Evolutionary conservation across 2,329 filamentous ascomycete species (phyloP), one percentile per base, ranked within the genome.

Genomic region (Cryphonectria parasitica): DNA sequence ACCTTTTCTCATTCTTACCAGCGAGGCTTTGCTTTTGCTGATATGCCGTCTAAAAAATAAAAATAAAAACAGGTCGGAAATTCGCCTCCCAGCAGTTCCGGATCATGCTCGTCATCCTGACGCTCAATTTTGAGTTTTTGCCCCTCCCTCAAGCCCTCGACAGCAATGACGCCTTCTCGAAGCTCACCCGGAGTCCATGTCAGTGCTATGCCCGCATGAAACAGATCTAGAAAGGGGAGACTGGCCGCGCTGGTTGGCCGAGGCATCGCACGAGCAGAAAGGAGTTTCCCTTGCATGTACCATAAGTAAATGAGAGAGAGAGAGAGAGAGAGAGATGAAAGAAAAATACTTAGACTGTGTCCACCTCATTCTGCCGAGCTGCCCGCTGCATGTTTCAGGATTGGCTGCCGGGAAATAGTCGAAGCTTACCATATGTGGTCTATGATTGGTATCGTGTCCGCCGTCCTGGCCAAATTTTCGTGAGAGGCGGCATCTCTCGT

Each of bases 81-180:
- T 73, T 77, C 31, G 76, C 75, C 1, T 70, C 70, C 63, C 71
- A 74, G 67, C 74, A 77, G 34, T 68, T 76, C 8, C 71, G 70
- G 17, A 75, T 76, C 25, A 66, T 77, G 43, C 69, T 76, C 4
- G 73, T 74, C 19, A 66, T 76, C 28, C 64, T 76, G 15, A 41
- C 74, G 19, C 61, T 75, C 54, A 73, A 67, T 25, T 76, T 76
- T 19, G 73, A 74, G 66, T 75, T 77, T n/a, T 54, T 74, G 64
- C 68, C 71, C 19, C 58, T 75, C 19, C 73, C 73, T 74, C 0
- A 70, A 74, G 39, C 66, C 10, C 25, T 72, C 22, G 67, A 66
- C 17, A 66, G 62, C 64, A 34, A 66, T 31, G 68, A 67, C 22
- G 71, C 63, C 7, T 68, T 64, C 8, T 56, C 69, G 15, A 66